phyloP scores from a whole-genome alignment of 2,329 filamentous ascomycete species.

The Rutstroemia sydowiana region DNA sequence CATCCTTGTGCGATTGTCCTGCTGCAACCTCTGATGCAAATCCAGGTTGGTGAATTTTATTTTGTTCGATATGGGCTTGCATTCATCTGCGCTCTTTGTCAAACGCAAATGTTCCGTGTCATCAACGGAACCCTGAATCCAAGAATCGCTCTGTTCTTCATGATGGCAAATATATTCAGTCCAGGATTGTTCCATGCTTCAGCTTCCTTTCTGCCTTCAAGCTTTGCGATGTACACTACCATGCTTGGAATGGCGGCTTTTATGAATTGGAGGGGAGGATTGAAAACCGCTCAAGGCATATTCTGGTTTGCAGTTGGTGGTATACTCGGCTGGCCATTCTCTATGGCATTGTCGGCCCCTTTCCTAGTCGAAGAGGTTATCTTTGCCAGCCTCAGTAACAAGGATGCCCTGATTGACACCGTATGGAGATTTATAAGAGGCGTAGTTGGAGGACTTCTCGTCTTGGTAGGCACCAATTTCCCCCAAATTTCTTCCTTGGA shows the following conservation, averaged over 20 bases:
- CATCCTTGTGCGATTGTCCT: neutral
- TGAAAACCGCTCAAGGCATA: constrained; percentile 76
- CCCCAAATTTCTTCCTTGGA: neutral
- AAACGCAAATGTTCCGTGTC: constrained; percentile 73
- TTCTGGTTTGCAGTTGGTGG: constrained; percentile 85
- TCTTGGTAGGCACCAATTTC: constrained; percentile 30
- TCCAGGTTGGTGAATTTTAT: constrained; percentile 70
- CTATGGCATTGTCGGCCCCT: constrained; percentile 71
- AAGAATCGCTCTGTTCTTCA: constrained; percentile 76
- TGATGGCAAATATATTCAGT: constrained; percentile 68
- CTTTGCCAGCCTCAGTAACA: constrained; percentile 45
- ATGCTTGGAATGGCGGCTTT: constrained; percentile 84
- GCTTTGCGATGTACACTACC: constrained; percentile 91
- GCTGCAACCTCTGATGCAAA: constrained; percentile 10
- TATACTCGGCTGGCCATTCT: constrained; percentile 90
- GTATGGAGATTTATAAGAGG: constrained; percentile 60
- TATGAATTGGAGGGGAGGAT: constrained; percentile 77
- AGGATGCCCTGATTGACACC: constrained; percentile 52
- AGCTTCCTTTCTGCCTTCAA: constrained; percentile 80
- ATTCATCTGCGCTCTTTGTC: constrained; percentile 68
- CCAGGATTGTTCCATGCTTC: constrained; percentile 93
- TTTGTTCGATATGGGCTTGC: constrained; percentile 71
- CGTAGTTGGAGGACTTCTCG: constrained; percentile 35
- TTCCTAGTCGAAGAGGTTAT: constrained; percentile 73
- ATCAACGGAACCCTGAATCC: constrained; percentile 72